A percentile compares a stretch with the other conserved stretches of the same genome.
Evolutionary conservation across 805 yeast genomes (phyloP).

Genomic region (Candida easanensis): DNA sequence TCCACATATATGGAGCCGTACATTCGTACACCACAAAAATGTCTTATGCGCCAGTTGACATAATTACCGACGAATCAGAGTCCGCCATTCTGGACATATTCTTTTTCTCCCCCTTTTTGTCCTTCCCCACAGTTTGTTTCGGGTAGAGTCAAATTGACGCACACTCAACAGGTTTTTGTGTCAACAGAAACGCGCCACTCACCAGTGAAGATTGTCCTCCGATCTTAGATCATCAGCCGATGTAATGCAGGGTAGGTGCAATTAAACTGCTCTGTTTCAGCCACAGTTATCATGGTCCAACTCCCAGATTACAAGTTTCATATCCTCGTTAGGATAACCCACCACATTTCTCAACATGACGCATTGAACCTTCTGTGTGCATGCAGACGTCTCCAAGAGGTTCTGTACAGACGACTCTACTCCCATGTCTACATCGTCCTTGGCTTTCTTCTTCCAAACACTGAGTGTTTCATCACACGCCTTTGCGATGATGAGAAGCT

Average conservation of each 20-base stretch:
- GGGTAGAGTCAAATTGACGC: too few relatives aligned
- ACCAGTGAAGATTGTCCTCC: too few relatives aligned
- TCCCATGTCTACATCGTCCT: slow-evolving; percentile 2
- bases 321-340: neutral
- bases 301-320: neutral
- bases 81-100: neutral
- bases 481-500: neutral
- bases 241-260: too few relatives aligned
- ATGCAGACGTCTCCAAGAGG: neutral
- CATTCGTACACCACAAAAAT: too few relatives aligned
- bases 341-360: slow-evolving; percentile 3
- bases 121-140: neutral
- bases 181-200: neutral
- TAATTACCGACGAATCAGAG: too few relatives aligned
- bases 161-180: neutral
- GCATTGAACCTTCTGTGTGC: slow-evolving; percentile 1
- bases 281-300: too few relatives aligned
- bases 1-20: too few relatives aligned
- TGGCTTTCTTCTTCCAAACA: neutral
- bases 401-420: slow-evolving; percentile 6
- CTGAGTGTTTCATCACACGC: neutral
- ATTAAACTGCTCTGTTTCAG: too few relatives aligned
- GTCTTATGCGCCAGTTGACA: too few relatives aligned
- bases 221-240: too few relatives aligned
- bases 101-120: neutral